phyloP scores from a whole-genome alignment of 1,284 basidiomycete genomes.

The Puccinia coronata region DNA sequence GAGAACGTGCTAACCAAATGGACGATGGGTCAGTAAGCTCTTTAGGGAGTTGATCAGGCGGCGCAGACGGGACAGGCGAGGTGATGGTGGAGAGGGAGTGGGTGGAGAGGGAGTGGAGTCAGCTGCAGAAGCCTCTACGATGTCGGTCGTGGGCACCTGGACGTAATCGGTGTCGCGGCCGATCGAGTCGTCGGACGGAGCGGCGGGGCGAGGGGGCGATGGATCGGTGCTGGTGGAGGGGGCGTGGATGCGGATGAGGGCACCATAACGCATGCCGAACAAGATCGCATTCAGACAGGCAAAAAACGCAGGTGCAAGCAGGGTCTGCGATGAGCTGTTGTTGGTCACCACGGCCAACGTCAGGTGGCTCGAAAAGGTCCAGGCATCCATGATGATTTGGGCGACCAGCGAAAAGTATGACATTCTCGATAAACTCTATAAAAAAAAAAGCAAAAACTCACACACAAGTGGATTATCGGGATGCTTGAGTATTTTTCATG shows the following conservation, averaged over 20 bases:
- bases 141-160: slow-evolving; percentile 29
- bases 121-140: not conserved
- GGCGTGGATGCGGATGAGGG: slow-evolving; percentile 53
- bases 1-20: slow-evolving; percentile 10
- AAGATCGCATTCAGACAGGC: slow-evolving; percentile 54
- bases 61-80: not conserved
- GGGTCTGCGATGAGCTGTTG: slow-evolving; percentile 53
- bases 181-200: slow-evolving; percentile 5
- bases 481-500: too few relatives aligned
- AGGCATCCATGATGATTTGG: slow-evolving; percentile 57
- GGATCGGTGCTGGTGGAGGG: slow-evolving; percentile 31
- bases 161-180: slow-evolving; percentile 28
- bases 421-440: slow-evolving; percentile 53
- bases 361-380: not conserved
- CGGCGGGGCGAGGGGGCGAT: not conserved
- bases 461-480: not conserved
- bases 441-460: not conserved
- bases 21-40: not conserved
- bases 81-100: slow-evolving; percentile 15
- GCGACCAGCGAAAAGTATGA: slow-evolving; percentile 54
- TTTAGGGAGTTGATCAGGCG: not conserved
- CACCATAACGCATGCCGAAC: slow-evolving; percentile 56
- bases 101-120: not conserved
- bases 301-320: slow-evolving; percentile 55
- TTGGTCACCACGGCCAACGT: slow-evolving; percentile 24